Evolutionary conservation across 2,329 filamentous ascomycete species (phyloP).

Genomic region (Pyrenochaeta sp.): DNA sequence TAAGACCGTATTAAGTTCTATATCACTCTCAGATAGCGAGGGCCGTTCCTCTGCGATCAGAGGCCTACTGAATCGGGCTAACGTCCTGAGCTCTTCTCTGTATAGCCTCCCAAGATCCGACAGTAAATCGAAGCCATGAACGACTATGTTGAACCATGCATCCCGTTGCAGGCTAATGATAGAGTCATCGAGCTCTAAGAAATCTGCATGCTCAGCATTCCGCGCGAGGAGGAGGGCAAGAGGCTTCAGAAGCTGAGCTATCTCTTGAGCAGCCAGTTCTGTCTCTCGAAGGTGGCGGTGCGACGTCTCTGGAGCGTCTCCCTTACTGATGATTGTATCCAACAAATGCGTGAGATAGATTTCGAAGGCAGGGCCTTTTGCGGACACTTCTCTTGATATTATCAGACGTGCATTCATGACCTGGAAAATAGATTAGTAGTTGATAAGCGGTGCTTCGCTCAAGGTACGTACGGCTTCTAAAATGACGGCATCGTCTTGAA

Average conservation of each 20-base stretch:
- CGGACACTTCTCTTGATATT: constrained; percentile 74
- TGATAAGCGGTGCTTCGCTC: not conserved
- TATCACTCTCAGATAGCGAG: constrained; percentile 92
- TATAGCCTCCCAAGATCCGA: constrained; percentile 78
- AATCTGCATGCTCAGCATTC: constrained; percentile 64
- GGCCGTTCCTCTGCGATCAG: constrained; percentile 88
- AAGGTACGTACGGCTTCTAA: constrained; percentile 71
- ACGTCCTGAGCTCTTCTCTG: constrained; percentile 77
- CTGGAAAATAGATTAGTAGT: constrained; percentile 47
- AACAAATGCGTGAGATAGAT: constrained; percentile 86
- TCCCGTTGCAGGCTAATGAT: constrained; percentile 80
- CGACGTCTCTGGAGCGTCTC: constrained; percentile 77
- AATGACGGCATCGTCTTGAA: constrained; percentile 72
- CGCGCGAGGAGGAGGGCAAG: constrained; percentile 82
- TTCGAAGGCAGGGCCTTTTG: constrained; percentile 77
- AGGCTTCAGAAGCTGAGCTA: constrained; percentile 85
- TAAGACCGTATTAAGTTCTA: constrained; percentile 93
- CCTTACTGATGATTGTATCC: constrained; percentile 87
- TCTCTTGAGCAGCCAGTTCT: constrained; percentile 84
- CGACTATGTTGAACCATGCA: constrained; percentile 97
- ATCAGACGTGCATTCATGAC: constrained; percentile 80
- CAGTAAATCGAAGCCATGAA: constrained; percentile 84
- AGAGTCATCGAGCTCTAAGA: constrained; percentile 57
- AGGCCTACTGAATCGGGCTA: constrained; percentile 87
- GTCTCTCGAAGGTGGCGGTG: constrained; percentile 79